These are phyloP conservation scores for Funneliformis mosseae DNA, from an alignment of 192 early-diverging fungal species.

Conservation along the genomic window DNA sequence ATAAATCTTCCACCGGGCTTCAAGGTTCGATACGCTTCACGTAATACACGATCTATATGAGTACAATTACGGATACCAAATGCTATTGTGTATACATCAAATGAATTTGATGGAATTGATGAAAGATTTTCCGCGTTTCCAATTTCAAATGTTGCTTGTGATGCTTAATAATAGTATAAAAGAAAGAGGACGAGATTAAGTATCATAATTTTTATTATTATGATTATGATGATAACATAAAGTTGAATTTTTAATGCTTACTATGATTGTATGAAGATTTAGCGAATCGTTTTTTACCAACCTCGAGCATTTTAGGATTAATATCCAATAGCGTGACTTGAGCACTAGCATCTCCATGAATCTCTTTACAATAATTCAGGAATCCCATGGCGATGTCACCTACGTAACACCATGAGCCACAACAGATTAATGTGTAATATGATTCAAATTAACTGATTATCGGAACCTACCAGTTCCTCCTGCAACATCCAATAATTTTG, in stretches of 20 bases:
- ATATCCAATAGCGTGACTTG: constrained; percentile 92
- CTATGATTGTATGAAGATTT: constrained; percentile 53
- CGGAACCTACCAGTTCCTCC: constrained; percentile 82
- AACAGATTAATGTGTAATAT: not conserved
- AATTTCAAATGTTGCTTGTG: constrained; percentile 72
- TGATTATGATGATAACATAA: no score
- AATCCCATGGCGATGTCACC: constrained; percentile 96
- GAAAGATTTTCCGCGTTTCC: constrained; percentile 90
- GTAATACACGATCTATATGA: constrained; percentile 82
- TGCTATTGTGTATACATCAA: constrained; percentile 96
- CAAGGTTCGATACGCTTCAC: constrained; percentile 90
- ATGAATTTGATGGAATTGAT: constrained; percentile 70
- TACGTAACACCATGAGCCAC: constrained; percentile 29
- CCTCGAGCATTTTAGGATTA: constrained; percentile 94
- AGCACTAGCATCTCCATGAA: constrained; percentile 63
- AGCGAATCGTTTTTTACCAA: constrained; percentile 77
- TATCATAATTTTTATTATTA: no score
- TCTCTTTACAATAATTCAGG: constrained; percentile 76
- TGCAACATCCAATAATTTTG: constrained; percentile 92
- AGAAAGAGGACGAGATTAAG: not conserved
- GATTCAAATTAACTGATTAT: not conserved
- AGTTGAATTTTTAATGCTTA: constrained; percentile 28
- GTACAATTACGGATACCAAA: constrained; percentile 99
- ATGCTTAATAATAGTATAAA: constrained; percentile 39
- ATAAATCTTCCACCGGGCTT: constrained; percentile 96